phyloP scores from a whole-genome alignment of 768 basidiomycete species.

The Strobilomyces dryophilus region DNA sequence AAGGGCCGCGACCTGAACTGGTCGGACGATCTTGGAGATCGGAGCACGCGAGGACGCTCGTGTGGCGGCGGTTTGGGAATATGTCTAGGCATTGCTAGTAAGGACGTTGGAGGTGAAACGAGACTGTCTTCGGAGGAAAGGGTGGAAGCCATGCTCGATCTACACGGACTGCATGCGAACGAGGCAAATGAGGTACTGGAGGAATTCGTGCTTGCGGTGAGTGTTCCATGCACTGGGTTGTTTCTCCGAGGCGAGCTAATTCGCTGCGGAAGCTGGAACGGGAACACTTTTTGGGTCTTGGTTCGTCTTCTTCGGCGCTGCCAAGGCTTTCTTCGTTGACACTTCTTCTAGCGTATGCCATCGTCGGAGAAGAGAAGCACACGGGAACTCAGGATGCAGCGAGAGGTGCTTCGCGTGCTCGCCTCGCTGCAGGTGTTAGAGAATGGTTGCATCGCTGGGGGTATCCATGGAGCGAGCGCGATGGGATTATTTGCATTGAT shows the following conservation, averaged over 20 bases:
- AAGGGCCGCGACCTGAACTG: constrained; percentile 63
- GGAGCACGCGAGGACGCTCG: constrained; percentile 64
- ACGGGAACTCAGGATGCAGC: constrained; percentile 84
- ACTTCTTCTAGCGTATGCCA: constrained; percentile 59
- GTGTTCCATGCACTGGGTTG: constrained; percentile 29
- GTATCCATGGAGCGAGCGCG: constrained; percentile 92
- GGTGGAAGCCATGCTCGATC: constrained; percentile 80
- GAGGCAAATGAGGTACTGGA: constrained; percentile 92
- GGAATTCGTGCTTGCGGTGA: constrained; percentile 80
- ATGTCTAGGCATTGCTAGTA: constrained; percentile 77
- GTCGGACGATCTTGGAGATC: constrained; percentile 83
- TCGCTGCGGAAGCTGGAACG: constrained; percentile 60
- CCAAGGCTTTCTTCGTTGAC: constrained; percentile 4
- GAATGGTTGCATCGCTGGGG: constrained; percentile 94
- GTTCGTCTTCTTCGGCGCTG: constrained; percentile 37
- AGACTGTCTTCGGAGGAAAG: constrained; percentile 80
- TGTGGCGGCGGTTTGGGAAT: constrained; percentile 85
- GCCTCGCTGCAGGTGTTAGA: constrained; percentile 81
- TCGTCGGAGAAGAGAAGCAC: constrained; percentile 96
- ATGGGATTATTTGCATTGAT: constrained; percentile 88
- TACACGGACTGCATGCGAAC: constrained; percentile 91
- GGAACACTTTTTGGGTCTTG: constrained; percentile 84
- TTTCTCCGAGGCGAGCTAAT: constrained; percentile 10
- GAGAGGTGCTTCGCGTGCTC: constrained; percentile 76
- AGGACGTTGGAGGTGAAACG: constrained; percentile 47